A percentile compares a stretch with the other conserved stretches of the same genome.
Evolutionary conservation across 345 rosid genomes (phyloP).

Genomic region (Syzygium grande): DNA sequence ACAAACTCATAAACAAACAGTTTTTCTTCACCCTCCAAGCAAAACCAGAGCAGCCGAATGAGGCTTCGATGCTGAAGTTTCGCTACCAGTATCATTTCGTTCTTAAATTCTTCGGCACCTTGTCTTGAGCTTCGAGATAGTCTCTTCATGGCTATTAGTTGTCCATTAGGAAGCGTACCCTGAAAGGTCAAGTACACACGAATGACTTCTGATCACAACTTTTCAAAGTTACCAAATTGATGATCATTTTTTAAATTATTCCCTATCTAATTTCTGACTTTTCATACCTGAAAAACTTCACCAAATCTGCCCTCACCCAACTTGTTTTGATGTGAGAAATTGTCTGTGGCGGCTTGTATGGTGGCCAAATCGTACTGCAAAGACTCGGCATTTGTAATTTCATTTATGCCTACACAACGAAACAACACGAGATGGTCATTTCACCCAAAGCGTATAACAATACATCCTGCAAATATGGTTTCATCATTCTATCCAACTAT

Average conservation of each 20-base stretch:
- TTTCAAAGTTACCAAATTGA: too few species aligned
- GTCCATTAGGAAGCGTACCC: too few species aligned
- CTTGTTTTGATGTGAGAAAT: not conserved
- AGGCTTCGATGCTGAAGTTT: constrained; percentile 57
- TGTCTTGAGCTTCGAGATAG: constrained; percentile 37
- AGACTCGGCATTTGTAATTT: not conserved
- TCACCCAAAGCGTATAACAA: not conserved
- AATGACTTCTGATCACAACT: too few species aligned
- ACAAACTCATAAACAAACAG: constrained; percentile 39
- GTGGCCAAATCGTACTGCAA: not conserved
- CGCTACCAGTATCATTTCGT: constrained; percentile 35
- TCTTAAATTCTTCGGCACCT: constrained; percentile 46
- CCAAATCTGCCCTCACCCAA: not conserved
- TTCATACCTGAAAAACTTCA: not conserved
- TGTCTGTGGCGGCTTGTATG: constrained; percentile 21
- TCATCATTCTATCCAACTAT: not conserved
- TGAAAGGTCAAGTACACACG: too few species aligned
- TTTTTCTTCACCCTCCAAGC: constrained; percentile 37
- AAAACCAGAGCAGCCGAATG: constrained; percentile 9
- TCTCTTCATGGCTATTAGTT: constrained; percentile 22
- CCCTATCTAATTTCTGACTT: constrained; percentile 22
- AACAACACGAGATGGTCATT: not conserved
- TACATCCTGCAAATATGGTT: not conserved
- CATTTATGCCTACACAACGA: not conserved
- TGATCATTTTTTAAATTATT: not conserved